These are phyloP conservation scores for Tricholoma flavovirens DNA, from an alignment of 768 basidiomycete genomes.

Conservation along the genomic window DNA sequence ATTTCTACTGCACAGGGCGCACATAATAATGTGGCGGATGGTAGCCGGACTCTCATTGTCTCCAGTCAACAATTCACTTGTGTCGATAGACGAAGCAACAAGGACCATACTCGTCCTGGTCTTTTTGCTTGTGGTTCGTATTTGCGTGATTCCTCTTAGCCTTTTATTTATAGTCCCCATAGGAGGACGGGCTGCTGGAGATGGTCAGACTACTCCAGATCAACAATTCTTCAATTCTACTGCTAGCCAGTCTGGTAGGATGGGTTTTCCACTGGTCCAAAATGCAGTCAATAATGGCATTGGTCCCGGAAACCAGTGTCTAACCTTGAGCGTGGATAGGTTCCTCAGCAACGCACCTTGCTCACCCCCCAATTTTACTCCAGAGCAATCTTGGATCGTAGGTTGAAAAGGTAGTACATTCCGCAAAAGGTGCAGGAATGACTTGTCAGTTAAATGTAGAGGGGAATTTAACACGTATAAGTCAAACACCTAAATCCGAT, in stretches of 20 bases:
- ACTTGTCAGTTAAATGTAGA: not conserved
- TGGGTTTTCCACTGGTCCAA: conserved; percentile 18
- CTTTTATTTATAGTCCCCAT: not conserved
- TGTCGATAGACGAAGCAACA: conserved; percentile 16
- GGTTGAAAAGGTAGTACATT: not conserved
- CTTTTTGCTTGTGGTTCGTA: conserved; percentile 19
- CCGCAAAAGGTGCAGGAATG: not conserved
- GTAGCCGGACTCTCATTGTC: conserved; percentile 15
- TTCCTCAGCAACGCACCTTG: conserved; percentile 22
- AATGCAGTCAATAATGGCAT: conserved; percentile 20
- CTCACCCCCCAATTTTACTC: conserved; percentile 20
- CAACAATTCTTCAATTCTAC: conserved; percentile 22
- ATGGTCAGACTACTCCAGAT: conserved; percentile 18
- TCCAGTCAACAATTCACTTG: conserved; percentile 19
- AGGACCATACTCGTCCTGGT: conserved; percentile 18
- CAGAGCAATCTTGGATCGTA: conserved; percentile 18
- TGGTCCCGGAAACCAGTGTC: conserved; percentile 21
- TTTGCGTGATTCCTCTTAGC: not conserved
- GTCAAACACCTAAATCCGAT: not conserved
- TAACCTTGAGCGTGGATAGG: conserved; percentile 19
- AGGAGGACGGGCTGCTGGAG: conserved; percentile 24
- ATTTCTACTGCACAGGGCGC: conserved; percentile 7
- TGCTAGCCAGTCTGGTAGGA: conserved; percentile 13
- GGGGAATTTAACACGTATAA: not conserved
- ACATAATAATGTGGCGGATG: conserved; percentile 17